Percentiles rank a stretch among this genome's conserved stretches.
Conservation (phyloP, 1,139 yeast species). For the Blastobotrys indianensis region DNA sequence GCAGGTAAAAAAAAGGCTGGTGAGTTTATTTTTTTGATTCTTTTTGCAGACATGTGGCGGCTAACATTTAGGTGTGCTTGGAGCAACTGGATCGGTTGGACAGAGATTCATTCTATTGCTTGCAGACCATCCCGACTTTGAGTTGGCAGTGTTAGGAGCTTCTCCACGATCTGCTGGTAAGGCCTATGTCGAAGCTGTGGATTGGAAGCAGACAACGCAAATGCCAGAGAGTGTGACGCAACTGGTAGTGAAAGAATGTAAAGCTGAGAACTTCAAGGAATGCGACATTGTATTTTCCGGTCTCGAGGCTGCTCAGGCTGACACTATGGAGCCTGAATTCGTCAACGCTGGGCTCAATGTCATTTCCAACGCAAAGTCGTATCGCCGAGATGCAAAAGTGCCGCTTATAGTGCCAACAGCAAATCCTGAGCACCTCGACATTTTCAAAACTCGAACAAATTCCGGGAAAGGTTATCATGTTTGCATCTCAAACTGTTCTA, state of each 20-base stretch:
- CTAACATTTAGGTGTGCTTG: conserved; percentile 63
- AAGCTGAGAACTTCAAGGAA: conserved; percentile 64
- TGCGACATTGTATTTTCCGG: conserved; percentile 97
- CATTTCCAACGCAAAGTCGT: conserved; percentile 92
- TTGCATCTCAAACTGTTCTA: conserved; percentile 96
- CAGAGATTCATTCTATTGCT: conserved; percentile 86
- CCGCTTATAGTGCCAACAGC: conserved; percentile 95
- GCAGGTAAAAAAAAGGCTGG: too few species aligned
- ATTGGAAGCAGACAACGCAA: conserved; percentile 89
- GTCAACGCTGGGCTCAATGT: conserved; percentile 76
- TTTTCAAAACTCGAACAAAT: conserved; percentile 57
- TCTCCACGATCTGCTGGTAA: conserved; percentile 93
- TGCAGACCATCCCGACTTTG: conserved; percentile 85
- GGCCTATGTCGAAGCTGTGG: conserved; percentile 73
- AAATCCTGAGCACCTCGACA: conserved; percentile 85
- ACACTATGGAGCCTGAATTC: conserved; percentile 81
- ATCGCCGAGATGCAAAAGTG: conserved; percentile 80
- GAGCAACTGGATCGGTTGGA: conserved; percentile 98
- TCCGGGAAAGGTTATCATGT: conserved; percentile 72
- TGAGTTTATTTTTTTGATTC: too few species aligned
- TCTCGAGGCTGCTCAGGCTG: conserved; percentile 88
- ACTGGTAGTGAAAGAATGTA: conserved; percentile 71
- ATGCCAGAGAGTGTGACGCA: conserved; percentile 64
- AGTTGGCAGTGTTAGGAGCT: conserved; percentile 82
- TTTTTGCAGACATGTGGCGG: too few species aligned